Evolutionary conservation across 768 basidiomycete species (phyloP).

Genomic region (Leccinum ochraceum): DNA sequence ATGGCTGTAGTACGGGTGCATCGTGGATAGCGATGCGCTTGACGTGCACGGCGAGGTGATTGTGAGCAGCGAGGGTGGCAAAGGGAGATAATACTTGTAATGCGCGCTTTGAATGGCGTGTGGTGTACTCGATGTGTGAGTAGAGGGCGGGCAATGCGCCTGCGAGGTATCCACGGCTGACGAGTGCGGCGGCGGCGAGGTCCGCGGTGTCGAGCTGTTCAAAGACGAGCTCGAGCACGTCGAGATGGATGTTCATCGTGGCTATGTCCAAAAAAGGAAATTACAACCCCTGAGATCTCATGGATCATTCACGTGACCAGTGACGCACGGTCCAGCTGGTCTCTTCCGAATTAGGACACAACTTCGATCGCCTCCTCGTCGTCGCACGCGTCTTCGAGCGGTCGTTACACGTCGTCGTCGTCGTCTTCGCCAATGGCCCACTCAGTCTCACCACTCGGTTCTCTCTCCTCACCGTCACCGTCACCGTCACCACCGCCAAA

Average conservation of each 20-base stretch:
- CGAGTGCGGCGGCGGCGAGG: constrained; percentile 60
- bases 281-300: constrained; percentile 9
- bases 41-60: constrained; percentile 56
- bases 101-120: constrained; percentile 56
- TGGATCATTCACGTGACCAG: constrained; percentile 16
- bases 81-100: constrained; percentile 59
- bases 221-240: constrained; percentile 74
- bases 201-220: constrained; percentile 50
- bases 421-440: constrained; percentile 20
- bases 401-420: constrained; percentile 3
- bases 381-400: constrained; percentile 22
- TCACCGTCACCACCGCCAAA: constrained; percentile 57
- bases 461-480: constrained; percentile 71
- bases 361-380: constrained; percentile 24
- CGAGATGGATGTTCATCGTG: constrained; percentile 67
- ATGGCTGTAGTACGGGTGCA: constrained; percentile 43
- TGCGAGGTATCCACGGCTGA: constrained; percentile 64
- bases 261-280: background rate
- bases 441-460: constrained; percentile 46
- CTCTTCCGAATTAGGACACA: constrained; percentile 16
- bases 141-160: constrained; percentile 68
- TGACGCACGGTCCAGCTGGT: constrained; percentile 24
- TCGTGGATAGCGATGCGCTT: constrained; percentile 57
- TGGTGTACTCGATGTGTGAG: constrained; percentile 52
- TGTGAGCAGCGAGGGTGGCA: constrained; percentile 52